These are phyloP conservation scores for Aphanomyces euteiches DNA, from an alignment of 352 stramenopile species.

Conservation along the genomic window DNA sequence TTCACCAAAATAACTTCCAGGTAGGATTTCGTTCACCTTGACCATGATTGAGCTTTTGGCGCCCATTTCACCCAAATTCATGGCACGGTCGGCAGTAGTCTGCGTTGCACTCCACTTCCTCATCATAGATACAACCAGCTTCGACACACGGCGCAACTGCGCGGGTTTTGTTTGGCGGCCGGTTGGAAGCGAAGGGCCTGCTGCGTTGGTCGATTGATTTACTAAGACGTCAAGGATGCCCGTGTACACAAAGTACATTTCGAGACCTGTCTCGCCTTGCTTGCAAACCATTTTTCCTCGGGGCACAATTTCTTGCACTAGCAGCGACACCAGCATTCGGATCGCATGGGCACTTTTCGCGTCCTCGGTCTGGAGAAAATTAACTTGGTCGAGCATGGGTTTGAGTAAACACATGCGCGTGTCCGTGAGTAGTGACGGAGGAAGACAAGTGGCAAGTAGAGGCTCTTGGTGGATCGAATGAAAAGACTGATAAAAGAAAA, in stretches of 20 bases:
- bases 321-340: conserved; percentile 63
- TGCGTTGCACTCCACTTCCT: no score
- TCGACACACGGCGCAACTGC: conserved; percentile 30
- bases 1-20: conserved; percentile 58
- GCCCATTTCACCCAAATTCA: no score
- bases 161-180: conserved; percentile 42
- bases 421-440: conserved; percentile 61
- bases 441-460: conserved; percentile 51
- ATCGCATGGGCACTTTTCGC: conserved; percentile 48
- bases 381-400: conserved; percentile 65
- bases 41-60: not conserved
- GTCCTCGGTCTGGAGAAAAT: conserved; percentile 49
- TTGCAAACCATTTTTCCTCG: conserved; percentile 63
- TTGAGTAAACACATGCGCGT: conserved; percentile 62
- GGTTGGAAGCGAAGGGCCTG: conserved; percentile 18
- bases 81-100: no score
- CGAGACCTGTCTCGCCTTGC: conserved; percentile 55
- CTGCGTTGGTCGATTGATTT: not conserved
- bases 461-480: conserved; percentile 72
- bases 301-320: conserved; percentile 56
- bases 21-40: conserved; percentile 55
- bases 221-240: conserved; percentile 42
- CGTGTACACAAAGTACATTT: conserved; percentile 79
- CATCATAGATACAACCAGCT: no score
- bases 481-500: conserved; percentile 60